Percentiles rank a stretch among this genome's conserved stretches.
phyloP scores from a whole-genome alignment of 768 basidiomycete species.

The Russula compacta region DNA sequence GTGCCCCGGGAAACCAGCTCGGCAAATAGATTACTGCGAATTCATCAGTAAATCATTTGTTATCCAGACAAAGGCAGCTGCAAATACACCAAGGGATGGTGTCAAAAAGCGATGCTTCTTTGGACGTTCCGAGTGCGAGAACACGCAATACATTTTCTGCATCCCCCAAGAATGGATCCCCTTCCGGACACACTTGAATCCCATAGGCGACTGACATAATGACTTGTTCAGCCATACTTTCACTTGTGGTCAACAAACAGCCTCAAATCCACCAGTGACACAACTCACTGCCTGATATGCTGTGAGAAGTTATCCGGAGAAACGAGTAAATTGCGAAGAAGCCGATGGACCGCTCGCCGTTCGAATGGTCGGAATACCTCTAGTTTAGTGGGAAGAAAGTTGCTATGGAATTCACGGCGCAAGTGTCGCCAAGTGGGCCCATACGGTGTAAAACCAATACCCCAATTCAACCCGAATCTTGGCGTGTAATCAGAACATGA shows the following conservation, averaged over 20 bases:
- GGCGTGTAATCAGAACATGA: neutral
- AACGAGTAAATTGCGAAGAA: neutral
- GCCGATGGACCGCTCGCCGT: neutral
- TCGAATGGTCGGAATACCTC: neutral
- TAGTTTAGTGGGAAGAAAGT: neutral
- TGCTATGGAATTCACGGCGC: neutral
- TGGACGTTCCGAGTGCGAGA: slow-evolving; percentile 16
- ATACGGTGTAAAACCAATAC: neutral
- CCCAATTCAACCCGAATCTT: neutral
- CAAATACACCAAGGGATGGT: slow-evolving; percentile 26
- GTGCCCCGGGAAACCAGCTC: slow-evolving; percentile 24
- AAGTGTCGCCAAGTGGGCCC: neutral
- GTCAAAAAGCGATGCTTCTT: slow-evolving; percentile 36
- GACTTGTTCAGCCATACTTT: slow-evolving; percentile 34
- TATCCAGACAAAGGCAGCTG: neutral
- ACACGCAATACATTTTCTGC: neutral
- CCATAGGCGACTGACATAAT: slow-evolving; percentile 41
- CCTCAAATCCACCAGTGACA: neutral
- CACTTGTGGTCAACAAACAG: neutral
- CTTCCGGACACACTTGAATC: slow-evolving; percentile 27
- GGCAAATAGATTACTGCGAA: slow-evolving; percentile 20
- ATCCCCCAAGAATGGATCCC: slow-evolving; percentile 26
- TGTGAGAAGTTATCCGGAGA: slow-evolving; percentile 24
- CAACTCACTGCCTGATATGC: slow-evolving; percentile 31
- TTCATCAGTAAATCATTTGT: neutral